Base-by-base conservation (phyloP, 2,329 filamentous ascomycete genomes). In the Talaromyces amestolkiae region DNA sequence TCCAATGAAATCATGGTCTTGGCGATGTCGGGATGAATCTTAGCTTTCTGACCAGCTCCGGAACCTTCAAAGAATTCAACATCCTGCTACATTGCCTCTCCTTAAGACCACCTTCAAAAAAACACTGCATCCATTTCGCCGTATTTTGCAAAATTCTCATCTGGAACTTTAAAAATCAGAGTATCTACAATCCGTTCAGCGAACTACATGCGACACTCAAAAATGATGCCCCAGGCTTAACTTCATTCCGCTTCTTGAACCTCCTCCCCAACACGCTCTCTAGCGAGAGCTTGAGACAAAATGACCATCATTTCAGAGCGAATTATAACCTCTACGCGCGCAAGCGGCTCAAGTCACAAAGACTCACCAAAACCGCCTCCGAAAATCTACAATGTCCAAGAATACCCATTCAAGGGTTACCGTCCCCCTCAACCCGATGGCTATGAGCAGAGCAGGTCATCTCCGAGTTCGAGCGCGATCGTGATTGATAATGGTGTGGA, bases 401-500 rank as follows among this genome's bases (percentile, higher is more conserved):
- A 89, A 41, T 86, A 84, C 58, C 86, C 86, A 1, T 89, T 88
- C 75, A 83, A 83, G 70, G 86, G 86, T 67, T 85, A 84, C 73
- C 83, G 83, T 51, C 78, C 84, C 61, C 78, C 85, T 56, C 84
- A 87, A 71, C 80, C 83, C 9, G 89, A 94, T 72, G 91, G 91
- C 58, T 93, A 90, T 74, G 84, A 86, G 72, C 84, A 85, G 70
- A 93, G 91, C 67, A 84, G 86, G 60, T 80, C 86, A 65, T 80
- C 84, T 22, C 77, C 83, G 17, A 84, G 81, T 65, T 80, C 82
- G 54, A 91, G 89, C 61, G 92, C 93, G 60, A 97, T 99, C 73
- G 91, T 99, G 68, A 98, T 99, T 75, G 95, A 99, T 81, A 97
- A 97, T 90, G 95, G 93, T 96, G 81, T 54, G 31, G 5, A 13